Evolutionary conservation across 495 filamentous ascomycete genomes (phyloP), one percentile per base, ranked within the genome.

Genomic region (Bathelium albidoporum): DNA sequence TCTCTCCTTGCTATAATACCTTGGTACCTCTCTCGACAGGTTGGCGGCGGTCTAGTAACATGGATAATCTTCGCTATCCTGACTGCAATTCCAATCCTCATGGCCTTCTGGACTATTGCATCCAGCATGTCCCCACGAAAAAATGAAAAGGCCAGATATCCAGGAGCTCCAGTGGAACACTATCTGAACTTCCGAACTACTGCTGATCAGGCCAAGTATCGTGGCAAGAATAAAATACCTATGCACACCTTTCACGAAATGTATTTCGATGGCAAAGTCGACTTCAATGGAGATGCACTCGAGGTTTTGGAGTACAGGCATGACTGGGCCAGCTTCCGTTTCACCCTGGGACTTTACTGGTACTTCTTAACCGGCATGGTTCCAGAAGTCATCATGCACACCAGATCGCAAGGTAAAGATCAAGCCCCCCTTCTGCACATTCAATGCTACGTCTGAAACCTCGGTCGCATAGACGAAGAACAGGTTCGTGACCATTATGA

Each of bases 401-500:
- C 86, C 44, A 81, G 87, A 26, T 85, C 84, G 34, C 89, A 92
- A 72, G 84, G 84, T 85, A n/a, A n/a, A n/a, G n/a, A n/a, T n/a
- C n/a, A n/a, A n/a, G n/a, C n/a, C n/a, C n/a, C n/a, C n/a, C n/a
- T n/a, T n/a, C n/a, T n/a, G n/a, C n/a, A n/a, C n/a, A n/a, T n/a
- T n/a, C n/a, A n/a, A n/a, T n/a, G n/a, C n/a, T n/a, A n/a, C n/a
- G n/a, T n/a, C n/a, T n/a, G n/a, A n/a, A n/a, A n/a, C n/a, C n/a
- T n/a, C 64, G 41, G 55, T 28, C 20, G 59, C 34, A n/a, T n/a
- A 87, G 89, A 92, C 71, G 88, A 92, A 77, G 89, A 92, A 74
- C 89, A 95, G 78, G 87, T 93, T 45, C 88, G 89, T 64, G 86
- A 87, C 66, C 88, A 91, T 76, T 93, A 95, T 74, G 89, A 93